Percentiles rank a stretch among this genome's conserved stretches.
phyloP scores from a whole-genome alignment of 495 filamentous ascomycete genomes.

The Daldinia grandis region DNA sequence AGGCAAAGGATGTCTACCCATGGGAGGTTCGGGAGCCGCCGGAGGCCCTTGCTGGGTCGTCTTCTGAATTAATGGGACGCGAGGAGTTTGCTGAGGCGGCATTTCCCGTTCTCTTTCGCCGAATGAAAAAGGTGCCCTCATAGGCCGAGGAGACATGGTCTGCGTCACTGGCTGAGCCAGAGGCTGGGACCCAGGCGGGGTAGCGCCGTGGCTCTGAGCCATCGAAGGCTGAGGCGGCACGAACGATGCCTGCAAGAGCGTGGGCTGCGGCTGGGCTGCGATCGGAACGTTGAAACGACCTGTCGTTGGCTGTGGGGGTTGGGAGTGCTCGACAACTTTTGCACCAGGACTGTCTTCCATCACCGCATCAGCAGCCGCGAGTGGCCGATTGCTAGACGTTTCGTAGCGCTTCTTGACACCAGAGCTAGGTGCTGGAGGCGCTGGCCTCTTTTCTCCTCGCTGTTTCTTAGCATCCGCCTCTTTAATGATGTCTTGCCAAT shows the following conservation, averaged over 20 bases:
- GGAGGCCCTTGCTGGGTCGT: slow-evolving; percentile 32
- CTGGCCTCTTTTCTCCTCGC: slow-evolving; percentile 75
- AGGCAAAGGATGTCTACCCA: slow-evolving; percentile 42
- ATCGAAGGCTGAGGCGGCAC: slow-evolving; percentile 36
- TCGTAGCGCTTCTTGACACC: slow-evolving; percentile 58
- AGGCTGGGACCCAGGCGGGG: slow-evolving; percentile 42
- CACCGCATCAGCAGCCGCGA: slow-evolving; percentile 65
- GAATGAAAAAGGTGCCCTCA: slow-evolving; percentile 49
- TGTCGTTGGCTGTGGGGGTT: slow-evolving; percentile 44
- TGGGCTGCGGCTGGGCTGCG: slow-evolving; percentile 45
- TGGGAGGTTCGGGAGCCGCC: slow-evolving; percentile 38
- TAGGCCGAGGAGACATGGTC: slow-evolving; percentile 53
- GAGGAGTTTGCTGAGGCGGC: slow-evolving; percentile 35
- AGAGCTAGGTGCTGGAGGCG: slow-evolving; percentile 70
- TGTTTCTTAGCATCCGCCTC: slow-evolving; percentile 75
- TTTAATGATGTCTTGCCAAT: slow-evolving; percentile 72
- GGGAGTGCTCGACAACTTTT: slow-evolving; percentile 54
- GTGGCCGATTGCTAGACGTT: slow-evolving; percentile 59
- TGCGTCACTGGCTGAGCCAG: slow-evolving; percentile 44
- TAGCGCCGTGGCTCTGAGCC: slow-evolving; percentile 35
- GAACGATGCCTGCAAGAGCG: slow-evolving; percentile 37
- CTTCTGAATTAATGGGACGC: slow-evolving; percentile 41
- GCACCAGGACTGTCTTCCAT: slow-evolving; percentile 61
- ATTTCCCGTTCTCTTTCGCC: slow-evolving; percentile 43
- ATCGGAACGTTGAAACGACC: slow-evolving; percentile 55